These are phyloP conservation scores for Amanita rimosa DNA, from an alignment of 768 basidiomycete genomes.

Conservation along the genomic window DNA sequence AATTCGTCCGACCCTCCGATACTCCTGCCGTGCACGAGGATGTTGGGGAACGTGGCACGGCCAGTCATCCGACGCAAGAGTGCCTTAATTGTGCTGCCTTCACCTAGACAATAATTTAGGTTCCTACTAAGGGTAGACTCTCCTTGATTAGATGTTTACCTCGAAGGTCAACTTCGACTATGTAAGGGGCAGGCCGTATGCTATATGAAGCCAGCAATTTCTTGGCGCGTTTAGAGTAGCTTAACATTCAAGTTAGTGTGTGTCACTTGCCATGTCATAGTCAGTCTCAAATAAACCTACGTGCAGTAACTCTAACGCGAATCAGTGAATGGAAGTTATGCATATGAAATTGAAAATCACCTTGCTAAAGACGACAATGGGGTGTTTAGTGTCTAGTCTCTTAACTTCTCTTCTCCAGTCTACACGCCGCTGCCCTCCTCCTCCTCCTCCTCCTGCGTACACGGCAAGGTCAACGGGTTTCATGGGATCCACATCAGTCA, in stretches of 20 bases:
- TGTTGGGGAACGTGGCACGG: constrained; percentile 67
- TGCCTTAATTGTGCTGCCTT: constrained; percentile 50
- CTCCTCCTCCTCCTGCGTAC: no score
- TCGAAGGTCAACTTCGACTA: constrained; percentile 70
- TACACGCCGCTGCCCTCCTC: constrained; percentile 24
- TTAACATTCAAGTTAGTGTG: constrained; percentile 19
- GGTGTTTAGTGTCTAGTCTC: constrained; percentile 36
- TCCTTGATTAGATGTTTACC: constrained; percentile 26
- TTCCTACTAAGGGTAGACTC: no score
- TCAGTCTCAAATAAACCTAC: no score
- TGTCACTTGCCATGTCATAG: no score
- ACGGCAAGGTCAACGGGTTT: constrained; percentile 37
- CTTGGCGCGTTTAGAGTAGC: constrained; percentile 52
- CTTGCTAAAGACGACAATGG: constrained; percentile 78
- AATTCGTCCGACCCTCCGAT: constrained; percentile 62
- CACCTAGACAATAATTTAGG: constrained; percentile 30
- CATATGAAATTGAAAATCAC: constrained; percentile 22
- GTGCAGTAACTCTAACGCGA: constrained; percentile 55
- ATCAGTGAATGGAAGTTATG: not conserved
- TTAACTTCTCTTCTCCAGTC: constrained; percentile 34
- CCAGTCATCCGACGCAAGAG: constrained; percentile 56
- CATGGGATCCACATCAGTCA: constrained; percentile 34
- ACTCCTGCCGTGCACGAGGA: constrained; percentile 50
- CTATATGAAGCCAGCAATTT: constrained; percentile 48
- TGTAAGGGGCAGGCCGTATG: constrained; percentile 49